Conservation (phyloP, 2,329 filamentous ascomycete genomes). For the Alternaria sp. region DNA sequence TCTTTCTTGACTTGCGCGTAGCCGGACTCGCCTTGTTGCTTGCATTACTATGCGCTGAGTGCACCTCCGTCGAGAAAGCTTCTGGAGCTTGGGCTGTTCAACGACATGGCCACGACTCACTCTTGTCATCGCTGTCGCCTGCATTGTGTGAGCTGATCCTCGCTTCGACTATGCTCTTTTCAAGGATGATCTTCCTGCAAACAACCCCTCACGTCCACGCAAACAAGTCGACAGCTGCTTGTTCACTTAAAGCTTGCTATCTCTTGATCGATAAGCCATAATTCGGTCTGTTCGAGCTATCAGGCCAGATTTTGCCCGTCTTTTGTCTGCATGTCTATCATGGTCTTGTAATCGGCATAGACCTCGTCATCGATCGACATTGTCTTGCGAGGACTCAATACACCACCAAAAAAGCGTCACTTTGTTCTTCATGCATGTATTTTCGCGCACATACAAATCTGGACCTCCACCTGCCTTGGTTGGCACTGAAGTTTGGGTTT, state of each 20-base stretch:
- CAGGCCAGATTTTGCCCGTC: too few relatives aligned
- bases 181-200: slow-evolving; percentile 14
- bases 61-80: slow-evolving; percentile 4
- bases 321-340: too few relatives aligned
- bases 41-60: slow-evolving; percentile 29
- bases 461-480: too few relatives aligned
- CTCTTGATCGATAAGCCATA: neutral
- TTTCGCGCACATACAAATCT: too few relatives aligned
- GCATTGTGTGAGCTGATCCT: slow-evolving; percentile 21
- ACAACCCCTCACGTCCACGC: neutral
- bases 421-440: too few relatives aligned
- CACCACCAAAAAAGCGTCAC: too few relatives aligned
- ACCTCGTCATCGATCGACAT: too few relatives aligned
- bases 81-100: slow-evolving; percentile 2
- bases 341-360: too few relatives aligned
- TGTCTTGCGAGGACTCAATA: too few relatives aligned
- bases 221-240: neutral
- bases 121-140: slow-evolving; percentile 7
- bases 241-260: neutral
- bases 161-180: slow-evolving; percentile 15
- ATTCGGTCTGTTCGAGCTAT: too few relatives aligned
- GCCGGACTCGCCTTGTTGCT: slow-evolving; percentile 22
- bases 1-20: slow-evolving; percentile 27
- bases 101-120: slow-evolving; percentile 7
- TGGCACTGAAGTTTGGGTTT: too few relatives aligned